Evolutionary conservation across 208 protist species (phyloP), one percentile per base, ranked within the genome.

Genomic region (Trypanosoma congolense): DNA sequence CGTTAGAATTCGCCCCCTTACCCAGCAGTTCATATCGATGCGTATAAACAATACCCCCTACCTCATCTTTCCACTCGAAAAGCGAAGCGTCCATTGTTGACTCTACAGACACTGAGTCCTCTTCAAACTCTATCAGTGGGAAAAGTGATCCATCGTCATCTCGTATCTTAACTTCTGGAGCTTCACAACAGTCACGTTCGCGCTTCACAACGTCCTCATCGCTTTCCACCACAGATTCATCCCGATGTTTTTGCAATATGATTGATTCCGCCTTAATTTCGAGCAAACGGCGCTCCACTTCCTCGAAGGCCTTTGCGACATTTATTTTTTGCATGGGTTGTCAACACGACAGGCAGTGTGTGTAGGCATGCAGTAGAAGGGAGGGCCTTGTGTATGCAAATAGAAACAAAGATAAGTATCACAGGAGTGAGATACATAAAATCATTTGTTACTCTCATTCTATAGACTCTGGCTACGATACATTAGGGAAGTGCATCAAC

Each of bases 11-110:
- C 1, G 44, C 52, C 10, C 67, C 67, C 45, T 40, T 42, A 12
- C 67, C 67, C 21, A 69, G 30, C 0, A 64, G 22, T 19, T 69
- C 24, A 42, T 41, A 16, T 16, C 18, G 12, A 30, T 63, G 60
- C 19, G 5, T 56, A 31, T 69, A 5, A 29, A 60, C 16, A 49
- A 74, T 41, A 26, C 38, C 12, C 5, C 24, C 35, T 19, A 31
- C 42, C 19, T 44, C 19, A 21, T 24, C 31, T 30, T 8, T 29
- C 21, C 51, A 43, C 19, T 54, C 52, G 38, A 66, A 66, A 22
- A n/a, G 2, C 31, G 8, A 16, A 24, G 8, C 3, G 33, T 5
- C 36, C 19, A 12, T 22, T 18, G 38, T 28, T 33, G 5, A 45
- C 10, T 10, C 12, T 18, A 41, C 38, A 14, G n/a, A 10, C 18